phyloP scores from a whole-genome alignment of 257 asterid genomes.

The Coffea eugenioides region DNA sequence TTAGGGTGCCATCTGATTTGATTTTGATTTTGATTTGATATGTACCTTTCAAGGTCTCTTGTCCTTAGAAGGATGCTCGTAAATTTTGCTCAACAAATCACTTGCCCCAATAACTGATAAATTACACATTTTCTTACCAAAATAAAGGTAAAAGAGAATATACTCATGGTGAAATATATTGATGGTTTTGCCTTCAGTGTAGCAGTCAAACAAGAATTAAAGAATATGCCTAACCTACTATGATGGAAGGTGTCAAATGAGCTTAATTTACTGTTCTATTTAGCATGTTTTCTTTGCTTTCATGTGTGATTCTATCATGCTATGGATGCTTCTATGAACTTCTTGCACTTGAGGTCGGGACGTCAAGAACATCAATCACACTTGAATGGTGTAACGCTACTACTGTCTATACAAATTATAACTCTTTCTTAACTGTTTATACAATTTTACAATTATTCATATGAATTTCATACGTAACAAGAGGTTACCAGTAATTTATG shows the following conservation, averaged over 20 bases:
- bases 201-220: too few species aligned
- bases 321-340: neutral
- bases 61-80: neutral
- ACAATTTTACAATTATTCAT: too few species aligned
- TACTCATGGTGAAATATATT: too few species aligned
- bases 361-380: too few species aligned
- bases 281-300: neutral
- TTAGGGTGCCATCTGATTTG: conserved; percentile 5
- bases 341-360: neutral
- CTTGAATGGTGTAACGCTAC: too few species aligned
- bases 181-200: too few species aligned
- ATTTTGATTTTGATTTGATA: neutral
- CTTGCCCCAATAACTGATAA: neutral
- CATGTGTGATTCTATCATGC: neutral
- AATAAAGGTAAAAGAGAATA: too few species aligned
- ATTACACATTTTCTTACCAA: neutral
- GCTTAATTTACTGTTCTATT: neutral
- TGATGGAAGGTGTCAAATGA: neutral
- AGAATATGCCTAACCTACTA: neutral
- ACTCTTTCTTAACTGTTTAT: too few species aligned
- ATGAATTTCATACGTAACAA: too few species aligned
- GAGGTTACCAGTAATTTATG: too few species aligned
- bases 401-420: too few species aligned
- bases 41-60: neutral
- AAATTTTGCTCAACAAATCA: neutral